A percentile compares a stretch with the other conserved stretches of the same genome.
Evolutionary conservation across 495 filamentous ascomycete genomes (phyloP).

Genomic region (Trichoderma asperelloides): DNA sequence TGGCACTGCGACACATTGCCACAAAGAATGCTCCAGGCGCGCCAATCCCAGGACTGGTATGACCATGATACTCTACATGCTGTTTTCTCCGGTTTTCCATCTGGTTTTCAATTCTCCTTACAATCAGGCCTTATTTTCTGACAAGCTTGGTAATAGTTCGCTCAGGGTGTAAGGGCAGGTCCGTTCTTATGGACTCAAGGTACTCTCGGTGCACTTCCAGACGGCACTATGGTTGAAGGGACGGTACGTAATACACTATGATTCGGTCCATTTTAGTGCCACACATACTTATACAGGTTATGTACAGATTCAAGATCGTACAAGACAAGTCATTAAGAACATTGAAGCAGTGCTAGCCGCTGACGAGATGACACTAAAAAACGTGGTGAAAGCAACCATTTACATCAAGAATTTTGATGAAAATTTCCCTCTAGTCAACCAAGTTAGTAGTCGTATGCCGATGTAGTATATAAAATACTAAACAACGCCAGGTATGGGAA

Average conservation of each 20-base stretch:
- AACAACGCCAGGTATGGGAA: not conserved
- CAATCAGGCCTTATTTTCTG: too few relatives aligned
- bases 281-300: not conserved
- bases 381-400: not conserved
- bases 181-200: not conserved
- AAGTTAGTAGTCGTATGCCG: not conserved
- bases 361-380: not conserved
- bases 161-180: not conserved
- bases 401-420: not conserved
- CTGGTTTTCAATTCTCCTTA: not conserved
- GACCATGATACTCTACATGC: too few relatives aligned
- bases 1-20: not conserved
- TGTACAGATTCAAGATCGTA: not conserved
- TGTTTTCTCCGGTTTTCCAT: not conserved
- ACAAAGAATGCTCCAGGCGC: not conserved
- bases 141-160: not conserved
- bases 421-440: not conserved
- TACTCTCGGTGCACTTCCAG: not conserved
- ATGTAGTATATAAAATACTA: not conserved
- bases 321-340: not conserved
- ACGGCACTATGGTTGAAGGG: not conserved
- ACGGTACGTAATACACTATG: not conserved
- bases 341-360: not conserved
- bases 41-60: not conserved
- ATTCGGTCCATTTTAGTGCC: not conserved